Conservation (phyloP, 352 stramenopile species). For the Phytopythium mirpurense region DNA sequence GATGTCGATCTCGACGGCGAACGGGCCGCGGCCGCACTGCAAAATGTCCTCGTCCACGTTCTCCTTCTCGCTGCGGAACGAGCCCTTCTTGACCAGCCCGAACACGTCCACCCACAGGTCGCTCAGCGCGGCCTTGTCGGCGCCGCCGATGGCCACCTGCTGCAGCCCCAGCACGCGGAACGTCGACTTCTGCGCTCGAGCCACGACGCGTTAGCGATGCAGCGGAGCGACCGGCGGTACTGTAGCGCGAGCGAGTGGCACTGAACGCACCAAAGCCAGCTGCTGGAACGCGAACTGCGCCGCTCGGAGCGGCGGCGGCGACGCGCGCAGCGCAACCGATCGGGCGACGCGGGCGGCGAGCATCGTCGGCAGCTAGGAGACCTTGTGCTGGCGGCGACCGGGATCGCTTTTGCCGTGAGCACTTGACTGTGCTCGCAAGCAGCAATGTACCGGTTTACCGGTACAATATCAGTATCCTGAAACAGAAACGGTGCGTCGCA, state of each 20-base stretch:
- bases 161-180: constrained; percentile 97
- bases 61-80: constrained; percentile 86
- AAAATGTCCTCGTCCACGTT: constrained; percentile 99
- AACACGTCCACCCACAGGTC: constrained; percentile 84
- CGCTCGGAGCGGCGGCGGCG: neutral
- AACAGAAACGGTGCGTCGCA: too few relatives aligned
- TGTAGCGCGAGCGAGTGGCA: neutral
- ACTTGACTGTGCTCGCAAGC: too few relatives aligned
- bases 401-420: too few relatives aligned
- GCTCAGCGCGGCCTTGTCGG: constrained; percentile 85
- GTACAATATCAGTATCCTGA: too few relatives aligned
- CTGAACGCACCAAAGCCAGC: neutral
- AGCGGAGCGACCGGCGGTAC: neutral
- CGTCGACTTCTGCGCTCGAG: constrained; percentile 37
- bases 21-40: constrained; percentile 85
- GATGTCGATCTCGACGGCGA: constrained; percentile 96
- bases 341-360: neutral
- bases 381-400: too few relatives aligned
- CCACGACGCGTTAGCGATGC: neutral
- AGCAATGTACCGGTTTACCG: too few relatives aligned
- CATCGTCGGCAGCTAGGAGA: neutral
- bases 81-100: constrained; percentile 59
- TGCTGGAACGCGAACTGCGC: constrained; percentile 2
- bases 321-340: neutral
- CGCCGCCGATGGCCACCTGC: constrained; percentile 95